A percentile compares a stretch with the other conserved stretches of the same genome.
Evolutionary conservation across 768 basidiomycete genomes (phyloP).

Genomic region (Russula virescens): DNA sequence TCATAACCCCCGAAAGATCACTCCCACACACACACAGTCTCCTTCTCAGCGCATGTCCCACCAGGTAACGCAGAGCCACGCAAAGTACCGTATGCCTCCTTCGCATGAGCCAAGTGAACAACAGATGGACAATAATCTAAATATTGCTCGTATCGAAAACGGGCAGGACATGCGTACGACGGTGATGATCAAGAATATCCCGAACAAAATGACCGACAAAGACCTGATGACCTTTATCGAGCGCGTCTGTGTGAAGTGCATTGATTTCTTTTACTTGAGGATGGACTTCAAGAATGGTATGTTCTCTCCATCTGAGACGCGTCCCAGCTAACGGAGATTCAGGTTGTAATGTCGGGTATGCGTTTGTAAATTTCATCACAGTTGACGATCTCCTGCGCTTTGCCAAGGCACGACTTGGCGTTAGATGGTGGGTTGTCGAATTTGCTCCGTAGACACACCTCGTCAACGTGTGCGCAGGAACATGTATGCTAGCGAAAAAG

Average conservation of each 20-base stretch:
- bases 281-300: slow-evolving; percentile 82
- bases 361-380: slow-evolving; percentile 85
- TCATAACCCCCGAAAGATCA: slow-evolving; percentile 14
- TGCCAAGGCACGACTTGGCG: slow-evolving; percentile 65
- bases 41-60: slow-evolving; percentile 22
- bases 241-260: slow-evolving; percentile 65
- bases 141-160: slow-evolving; percentile 65
- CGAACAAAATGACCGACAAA: slow-evolving; percentile 83
- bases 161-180: slow-evolving; percentile 79
- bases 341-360: slow-evolving; percentile 79
- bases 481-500: slow-evolving; percentile 87
- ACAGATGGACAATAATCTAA: slow-evolving; percentile 51
- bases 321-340: not conserved
- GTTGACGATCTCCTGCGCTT: slow-evolving; percentile 73
- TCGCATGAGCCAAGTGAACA: slow-evolving; percentile 17
- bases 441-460: not conserved
- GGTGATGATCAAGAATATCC: slow-evolving; percentile 89
- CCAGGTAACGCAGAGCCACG: slow-evolving; percentile 24
- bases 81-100: slow-evolving; percentile 9
- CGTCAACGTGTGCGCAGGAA: slow-evolving; percentile 48
- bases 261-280: slow-evolving; percentile 83
- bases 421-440: slow-evolving; percentile 63
- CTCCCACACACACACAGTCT: slow-evolving; percentile 11
- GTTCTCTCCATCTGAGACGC: slow-evolving; percentile 21
- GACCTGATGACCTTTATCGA: slow-evolving; percentile 64